Base-by-base conservation (phyloP, 306 rosid genomes). In the Castanospermum australe region DNA sequence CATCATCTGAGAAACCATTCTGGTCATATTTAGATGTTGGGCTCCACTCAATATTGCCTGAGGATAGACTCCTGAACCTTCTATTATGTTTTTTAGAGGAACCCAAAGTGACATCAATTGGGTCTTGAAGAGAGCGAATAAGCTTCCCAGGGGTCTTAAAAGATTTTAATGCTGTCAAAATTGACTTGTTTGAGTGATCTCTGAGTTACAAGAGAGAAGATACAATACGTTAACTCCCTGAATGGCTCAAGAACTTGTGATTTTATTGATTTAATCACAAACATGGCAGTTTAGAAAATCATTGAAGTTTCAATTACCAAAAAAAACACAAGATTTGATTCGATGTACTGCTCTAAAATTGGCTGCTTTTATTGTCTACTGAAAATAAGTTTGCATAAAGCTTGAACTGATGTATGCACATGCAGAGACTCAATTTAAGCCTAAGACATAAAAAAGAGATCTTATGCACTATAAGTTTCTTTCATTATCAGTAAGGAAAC, bases 91-190 rank as follows among this genome's bases (percentile, higher is more conserved):
- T 91, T 83, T 79, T 72, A 52, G 86, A 86, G 73, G 51, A 73
- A 73, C 56, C 73, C 0, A 81, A 86, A 79, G 78, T 76, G 21
- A 39, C 50, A 41, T 77, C 79, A 68, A 48, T 81, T 65, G 84
- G 81, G 77, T 88, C 91, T 79, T 91, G 94, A 79, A 89, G 94
- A 78, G 91, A 91, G 59, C 84, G 92, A 44, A 93, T 85, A 57
- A 93, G 94, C 89, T 89, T 91, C 71, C 94, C 86, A 0, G 97
- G 98, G 41, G 94, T 91, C 45, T 81, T 36, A 59, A 59, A 87
- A 89, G 86, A 91, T 84, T 78, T 66, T 61, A 6, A 86, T 70
- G 33, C 45, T 73, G 71, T 88, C 94, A 39, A 82, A 83, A 5
- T 79, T 86, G 10, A 87, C 78, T 39, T 67, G 78, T 8, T 72